Conservation (phyloP, 2,329 filamentous ascomycete genomes). For the Pseudocercospora eumusae region DNA sequence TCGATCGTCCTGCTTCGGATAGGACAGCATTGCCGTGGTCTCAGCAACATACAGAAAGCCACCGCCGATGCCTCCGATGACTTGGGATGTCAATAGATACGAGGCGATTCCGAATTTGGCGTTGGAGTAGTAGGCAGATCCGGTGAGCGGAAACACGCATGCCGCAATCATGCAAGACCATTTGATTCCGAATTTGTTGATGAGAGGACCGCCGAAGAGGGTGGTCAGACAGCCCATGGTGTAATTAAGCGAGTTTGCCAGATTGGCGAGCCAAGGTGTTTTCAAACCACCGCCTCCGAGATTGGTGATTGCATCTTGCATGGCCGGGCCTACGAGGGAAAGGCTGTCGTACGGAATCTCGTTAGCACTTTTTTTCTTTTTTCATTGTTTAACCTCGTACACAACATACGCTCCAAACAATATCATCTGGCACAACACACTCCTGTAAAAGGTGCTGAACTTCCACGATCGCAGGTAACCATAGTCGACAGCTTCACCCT, state of each 20-base stretch:
- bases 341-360: slow-evolving; percentile 10
- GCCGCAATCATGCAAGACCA: slow-evolving; percentile 44
- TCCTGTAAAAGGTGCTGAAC: slow-evolving; percentile 24
- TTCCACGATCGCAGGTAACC: slow-evolving; percentile 15
- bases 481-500: slow-evolving; percentile 15
- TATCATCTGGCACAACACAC: slow-evolving; percentile 32
- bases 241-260: slow-evolving; percentile 31
- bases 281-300: slow-evolving; percentile 32
- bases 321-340: slow-evolving; percentile 27
- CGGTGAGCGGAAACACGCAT: slow-evolving; percentile 39
- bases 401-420: slow-evolving; percentile 26
- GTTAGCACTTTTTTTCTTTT: no score
- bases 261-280: slow-evolving; percentile 29
- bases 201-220: slow-evolving; percentile 42
- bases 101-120: slow-evolving; percentile 37
- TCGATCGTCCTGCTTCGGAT: slow-evolving; percentile 40
- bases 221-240: slow-evolving; percentile 26
- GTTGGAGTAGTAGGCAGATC: slow-evolving; percentile 42
- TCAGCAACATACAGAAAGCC: slow-evolving; percentile 41
- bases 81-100: slow-evolving; percentile 40
- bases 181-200: slow-evolving; percentile 45
- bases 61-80: slow-evolving; percentile 27
- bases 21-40: slow-evolving; percentile 44
- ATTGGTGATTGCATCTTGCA: slow-evolving; percentile 32
- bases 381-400: background rate